Conservation (phyloP, 805 yeast species). For the Candida succiphila region DNA sequence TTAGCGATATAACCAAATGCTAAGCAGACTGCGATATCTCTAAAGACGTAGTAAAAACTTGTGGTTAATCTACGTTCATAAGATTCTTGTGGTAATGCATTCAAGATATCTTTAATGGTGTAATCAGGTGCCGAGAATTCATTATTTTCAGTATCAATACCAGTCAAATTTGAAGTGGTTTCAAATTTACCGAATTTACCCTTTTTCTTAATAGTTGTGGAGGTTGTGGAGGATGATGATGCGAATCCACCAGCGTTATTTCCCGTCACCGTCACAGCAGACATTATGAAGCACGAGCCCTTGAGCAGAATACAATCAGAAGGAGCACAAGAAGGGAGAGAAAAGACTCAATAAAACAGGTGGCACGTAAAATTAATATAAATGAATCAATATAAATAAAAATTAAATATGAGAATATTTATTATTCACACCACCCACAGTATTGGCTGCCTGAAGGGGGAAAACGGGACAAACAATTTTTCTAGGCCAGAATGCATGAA, state of each 20-base stretch:
- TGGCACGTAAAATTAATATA: too few relatives aligned
- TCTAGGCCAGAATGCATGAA: too few relatives aligned
- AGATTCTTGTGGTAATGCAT: slow-evolving; percentile 66
- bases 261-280: slow-evolving; percentile 24
- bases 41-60: slow-evolving; percentile 54
- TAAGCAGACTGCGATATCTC: slow-evolving; percentile 47
- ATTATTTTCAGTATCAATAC: slow-evolving; percentile 54
- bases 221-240: slow-evolving; percentile 1
- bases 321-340: not conserved
- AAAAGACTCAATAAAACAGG: too few relatives aligned
- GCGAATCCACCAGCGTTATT: slow-evolving; percentile 5
- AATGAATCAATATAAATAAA: not conserved
- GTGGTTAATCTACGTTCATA: slow-evolving; percentile 49
- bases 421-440: too few relatives aligned
- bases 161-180: slow-evolving; percentile 25
- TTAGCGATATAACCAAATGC: slow-evolving; percentile 44
- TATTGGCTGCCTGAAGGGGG: too few relatives aligned
- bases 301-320: not conserved
- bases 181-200: slow-evolving; percentile 35
- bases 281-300: too few relatives aligned
- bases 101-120: slow-evolving; percentile 64
- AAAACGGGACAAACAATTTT: too few relatives aligned
- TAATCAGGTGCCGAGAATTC: slow-evolving; percentile 66
- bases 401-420: too few relatives aligned
- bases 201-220: slow-evolving; percentile 18